phyloP scores from a whole-genome alignment of 2,329 filamentous ascomycete genomes.

The Fusarium ambrosium region DNA sequence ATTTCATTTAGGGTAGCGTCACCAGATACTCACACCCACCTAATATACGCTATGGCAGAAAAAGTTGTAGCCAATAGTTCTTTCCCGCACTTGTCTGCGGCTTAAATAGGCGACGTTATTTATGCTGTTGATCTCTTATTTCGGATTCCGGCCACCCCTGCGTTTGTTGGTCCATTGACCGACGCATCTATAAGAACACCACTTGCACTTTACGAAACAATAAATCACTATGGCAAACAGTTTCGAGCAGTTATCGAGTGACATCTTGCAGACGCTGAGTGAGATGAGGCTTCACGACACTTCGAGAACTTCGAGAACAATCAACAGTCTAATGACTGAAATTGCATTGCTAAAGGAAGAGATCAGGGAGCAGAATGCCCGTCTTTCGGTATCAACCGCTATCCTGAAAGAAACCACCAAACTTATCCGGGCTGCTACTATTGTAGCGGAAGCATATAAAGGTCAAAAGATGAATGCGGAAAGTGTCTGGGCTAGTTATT shows the following conservation, averaged over 20 bases:
- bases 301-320: neutral
- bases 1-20: neutral
- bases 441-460: neutral
- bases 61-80: neutral
- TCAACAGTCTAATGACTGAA: neutral
- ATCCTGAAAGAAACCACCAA: neutral
- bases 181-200: neutral
- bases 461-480: neutral
- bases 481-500: slow-evolving; percentile 1
- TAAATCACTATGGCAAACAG: neutral
- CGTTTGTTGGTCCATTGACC: neutral
- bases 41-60: neutral
- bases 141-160: neutral
- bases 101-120: too few relatives aligned
- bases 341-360: neutral
- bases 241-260: neutral
- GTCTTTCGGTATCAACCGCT: neutral
- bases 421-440: neutral
- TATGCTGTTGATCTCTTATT: neutral
- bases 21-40: neutral
- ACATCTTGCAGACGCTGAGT: neutral
- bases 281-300: neutral
- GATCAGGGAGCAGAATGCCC: neutral
- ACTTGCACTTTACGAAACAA: neutral
- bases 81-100: neutral